Base-by-base conservation (phyloP, 306 rosid genomes). In the Pueraria montana region DNA sequence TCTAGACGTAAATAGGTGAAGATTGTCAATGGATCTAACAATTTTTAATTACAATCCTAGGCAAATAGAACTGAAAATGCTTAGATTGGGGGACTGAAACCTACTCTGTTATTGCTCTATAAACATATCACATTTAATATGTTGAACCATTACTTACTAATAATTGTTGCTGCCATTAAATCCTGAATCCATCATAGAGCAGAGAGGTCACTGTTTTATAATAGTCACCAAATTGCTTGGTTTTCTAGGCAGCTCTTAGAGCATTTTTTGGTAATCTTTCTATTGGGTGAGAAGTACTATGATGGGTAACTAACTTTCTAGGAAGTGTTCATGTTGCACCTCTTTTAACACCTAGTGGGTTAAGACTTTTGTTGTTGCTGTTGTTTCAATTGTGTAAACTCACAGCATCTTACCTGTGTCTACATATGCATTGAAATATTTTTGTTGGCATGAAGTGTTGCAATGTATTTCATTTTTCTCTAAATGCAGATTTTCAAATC, bases 401-500 rank as follows among this genome's bases (percentile, higher is more conserved):
- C 20, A 8, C 6, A 10, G 48, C 66, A 42, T 30, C 65, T 55
- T 71, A 11, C 9, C 21, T 17, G 46, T 50, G 76, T 53, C 70
- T 77, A 5, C 61, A 36, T 20, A 38, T 43, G 18, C 36, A 34
- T 34, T 66, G 32, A 30, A 56, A 45, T 76, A 84, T 26, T 30
- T 76, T 81, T 32, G 23, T 50, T 74, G 36, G 32, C 74, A 23
- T 38, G 36, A 78, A 68, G 65, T 34, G 69, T 73, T 80, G 62
- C 72, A 73, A 73, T 24, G 67, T 32, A 42, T 85, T 74, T 62
- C 75, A 48, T 77, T 84, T 85, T 86, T 64, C 67, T 83, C 64
- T 67, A 65, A 36, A 49, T 83, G 89, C 90, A 96, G 99, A 88
- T 89, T 74, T 91, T 96, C 86, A 92, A 71, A 80, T 90, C 98